Evolutionary conservation across 352 stramenopile species (phyloP), one percentile per base, ranked within the genome.

Genomic region (Peronosclerospora sorghi): DNA sequence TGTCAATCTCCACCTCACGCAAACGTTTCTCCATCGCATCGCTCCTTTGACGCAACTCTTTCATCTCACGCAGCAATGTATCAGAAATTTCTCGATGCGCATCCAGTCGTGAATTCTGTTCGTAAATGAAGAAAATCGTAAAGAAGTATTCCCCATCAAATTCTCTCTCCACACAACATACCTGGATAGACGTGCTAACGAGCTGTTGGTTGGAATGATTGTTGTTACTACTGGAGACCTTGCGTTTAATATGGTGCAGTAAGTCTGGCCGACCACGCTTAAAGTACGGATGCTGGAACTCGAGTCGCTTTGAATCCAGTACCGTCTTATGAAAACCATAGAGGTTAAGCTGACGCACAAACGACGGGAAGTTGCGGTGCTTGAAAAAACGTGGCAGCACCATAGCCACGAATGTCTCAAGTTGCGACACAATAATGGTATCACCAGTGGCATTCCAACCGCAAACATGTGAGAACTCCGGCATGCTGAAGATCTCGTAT

Each of bases 281-380:
- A 46, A 97, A 97, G 62, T 89, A 86, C 41, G 80, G 79, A 48
- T 97, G 88, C 60, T 87, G 80, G 62, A 97, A 97, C 65, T 97
- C 86, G n/a, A 92, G 65, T 15, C 79, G 73, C 58, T 91, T 95
- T 32, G 86, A 92, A 62, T 97, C 88, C 30, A 92, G 69, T 42
- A 93, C 77, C 27, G 82, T 93, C 64, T 97, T 97, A 53, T 91
- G 73, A 59, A 97, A 97, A 39, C 87, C 83, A 52, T 97, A 94
- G 44, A 96, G 79, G 56, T 97, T 96, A 21, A 97, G 68, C 65
- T 96, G 87, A 12, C 87, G 83, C 51, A 96, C 85, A 41, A 96
- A 96, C n/a, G 82, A 95, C 43, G 83, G 78, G 48, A 96, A 94
- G 61, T 96, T 96, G 45, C 75, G 77, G 64, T 96, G 86, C 62